Evolutionary conservation across 73 alveolate genomes (phyloP).

Genomic region (Tetrahymena thermophila): DNA sequence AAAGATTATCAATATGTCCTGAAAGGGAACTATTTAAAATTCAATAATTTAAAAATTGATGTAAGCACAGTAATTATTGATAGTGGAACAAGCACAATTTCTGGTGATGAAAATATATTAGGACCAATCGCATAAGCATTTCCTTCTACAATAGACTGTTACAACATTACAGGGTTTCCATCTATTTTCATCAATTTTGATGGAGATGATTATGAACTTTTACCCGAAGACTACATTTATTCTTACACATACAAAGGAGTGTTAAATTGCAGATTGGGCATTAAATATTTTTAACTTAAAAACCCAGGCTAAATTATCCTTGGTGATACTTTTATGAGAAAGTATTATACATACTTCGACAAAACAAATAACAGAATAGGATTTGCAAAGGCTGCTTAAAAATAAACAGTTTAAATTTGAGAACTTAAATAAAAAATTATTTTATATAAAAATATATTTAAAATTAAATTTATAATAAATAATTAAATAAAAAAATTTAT

Average conservation of each 20-base stretch:
- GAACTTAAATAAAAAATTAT: background rate
- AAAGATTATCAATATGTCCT: background rate
- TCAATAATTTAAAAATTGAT: background rate
- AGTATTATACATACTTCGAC: conserved; percentile 49
- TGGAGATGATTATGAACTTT: background rate
- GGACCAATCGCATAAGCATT: background rate
- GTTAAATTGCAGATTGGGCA: background rate
- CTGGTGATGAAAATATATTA: background rate
- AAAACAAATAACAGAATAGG: conserved; percentile 57
- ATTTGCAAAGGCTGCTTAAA: conserved; percentile 36
- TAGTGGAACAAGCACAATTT: background rate
- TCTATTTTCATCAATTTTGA: background rate
- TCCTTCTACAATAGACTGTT: background rate
- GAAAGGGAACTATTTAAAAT: background rate
- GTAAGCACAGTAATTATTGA: background rate
- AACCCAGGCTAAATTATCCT: background rate
- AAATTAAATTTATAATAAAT: too few species aligned
- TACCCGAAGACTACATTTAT: background rate
- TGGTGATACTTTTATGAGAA: conserved; percentile 53
- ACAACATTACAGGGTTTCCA: background rate
- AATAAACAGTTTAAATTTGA: background rate
- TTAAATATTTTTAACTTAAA: background rate
- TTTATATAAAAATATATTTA: too few species aligned
- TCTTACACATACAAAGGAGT: background rate
- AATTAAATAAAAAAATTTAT: too few species aligned